Conservation (phyloP, 2,329 filamentous ascomycete species). For the Alternaria burnsii region DNA sequence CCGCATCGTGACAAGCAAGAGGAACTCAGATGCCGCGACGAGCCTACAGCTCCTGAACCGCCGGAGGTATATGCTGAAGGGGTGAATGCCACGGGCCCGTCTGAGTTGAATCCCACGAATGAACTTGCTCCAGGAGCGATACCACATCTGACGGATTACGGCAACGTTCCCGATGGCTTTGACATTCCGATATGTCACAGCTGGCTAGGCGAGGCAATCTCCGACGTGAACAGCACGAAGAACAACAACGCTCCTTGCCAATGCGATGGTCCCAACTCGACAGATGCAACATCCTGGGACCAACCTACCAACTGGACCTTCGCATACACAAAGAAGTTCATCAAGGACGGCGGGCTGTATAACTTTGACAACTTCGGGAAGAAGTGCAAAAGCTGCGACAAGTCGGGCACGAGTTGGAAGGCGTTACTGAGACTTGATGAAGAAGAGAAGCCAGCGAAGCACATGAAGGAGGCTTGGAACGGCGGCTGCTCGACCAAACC, state of each 20-base stretch:
- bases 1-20: not conserved
- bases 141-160: not conserved
- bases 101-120: not conserved
- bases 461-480: not conserved
- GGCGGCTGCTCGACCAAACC: not conserved
- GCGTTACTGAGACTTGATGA: not conserved
- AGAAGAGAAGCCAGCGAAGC: not conserved
- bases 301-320: slow-evolving; percentile 2
- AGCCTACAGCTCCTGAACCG: not conserved
- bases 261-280: not conserved
- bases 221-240: not conserved
- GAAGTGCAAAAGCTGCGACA: not conserved
- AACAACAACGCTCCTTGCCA: not conserved
- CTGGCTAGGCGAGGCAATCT: not conserved
- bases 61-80: not conserved
- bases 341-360: not conserved
- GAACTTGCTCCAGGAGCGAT: not conserved
- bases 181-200: not conserved
- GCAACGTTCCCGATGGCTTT: not conserved
- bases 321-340: not conserved
- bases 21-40: not conserved
- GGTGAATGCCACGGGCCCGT: not conserved
- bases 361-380: not conserved
- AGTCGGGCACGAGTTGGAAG: not conserved
- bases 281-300: not conserved